These are phyloP conservation scores for Teunomyces aglyptinius DNA, from an alignment of 805 yeast genomes.

Conservation along the genomic window DNA sequence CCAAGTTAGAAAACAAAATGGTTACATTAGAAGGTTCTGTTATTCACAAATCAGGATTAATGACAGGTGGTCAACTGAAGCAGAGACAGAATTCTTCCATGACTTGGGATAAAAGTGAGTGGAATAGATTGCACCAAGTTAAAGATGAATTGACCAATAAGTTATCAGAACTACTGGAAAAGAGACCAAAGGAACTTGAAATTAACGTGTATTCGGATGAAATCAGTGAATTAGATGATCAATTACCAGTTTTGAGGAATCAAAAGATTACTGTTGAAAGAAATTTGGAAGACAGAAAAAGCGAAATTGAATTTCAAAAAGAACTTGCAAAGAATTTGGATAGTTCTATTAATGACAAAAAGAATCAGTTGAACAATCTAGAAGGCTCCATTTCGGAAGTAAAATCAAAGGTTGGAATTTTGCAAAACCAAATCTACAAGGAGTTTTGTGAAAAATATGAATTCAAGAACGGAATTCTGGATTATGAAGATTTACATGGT, in stretches of 20 bases:
- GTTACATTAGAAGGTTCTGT: constrained; percentile 84
- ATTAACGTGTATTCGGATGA: constrained; percentile 60
- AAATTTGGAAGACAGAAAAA: constrained; percentile 41
- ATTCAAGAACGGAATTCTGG: constrained; percentile 52
- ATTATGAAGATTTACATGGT: constrained; percentile 72
- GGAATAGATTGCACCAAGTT: constrained; percentile 48
- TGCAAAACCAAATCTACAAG: constrained; percentile 48
- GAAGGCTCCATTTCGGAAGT: constrained; percentile 22
- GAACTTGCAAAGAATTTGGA: constrained; percentile 20
- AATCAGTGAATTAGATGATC: constrained; percentile 42
- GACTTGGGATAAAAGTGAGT: constrained; percentile 75
- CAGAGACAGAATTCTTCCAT: constrained; percentile 34
- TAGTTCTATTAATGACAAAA: constrained; percentile 15
- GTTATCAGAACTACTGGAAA: constrained; percentile 46
- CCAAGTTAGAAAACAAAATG: constrained; percentile 49
- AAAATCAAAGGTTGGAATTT: constrained; percentile 14
- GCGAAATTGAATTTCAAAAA: constrained; percentile 53
- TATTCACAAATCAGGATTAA: constrained; percentile 79
- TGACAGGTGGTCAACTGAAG: constrained; percentile 85
- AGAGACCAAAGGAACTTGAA: constrained; percentile 52
- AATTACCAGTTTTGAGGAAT: constrained; percentile 43
- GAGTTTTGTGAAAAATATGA: constrained; percentile 56
- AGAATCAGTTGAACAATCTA: constrained; percentile 10
- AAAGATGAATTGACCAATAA: constrained; percentile 53
- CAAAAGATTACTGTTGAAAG: constrained; percentile 45